Percentiles rank a stretch among this genome's conserved stretches.
These are phyloP conservation scores for Reutealis trisperma DNA, from an alignment of 345 rosid species.

Conservation along the genomic window DNA sequence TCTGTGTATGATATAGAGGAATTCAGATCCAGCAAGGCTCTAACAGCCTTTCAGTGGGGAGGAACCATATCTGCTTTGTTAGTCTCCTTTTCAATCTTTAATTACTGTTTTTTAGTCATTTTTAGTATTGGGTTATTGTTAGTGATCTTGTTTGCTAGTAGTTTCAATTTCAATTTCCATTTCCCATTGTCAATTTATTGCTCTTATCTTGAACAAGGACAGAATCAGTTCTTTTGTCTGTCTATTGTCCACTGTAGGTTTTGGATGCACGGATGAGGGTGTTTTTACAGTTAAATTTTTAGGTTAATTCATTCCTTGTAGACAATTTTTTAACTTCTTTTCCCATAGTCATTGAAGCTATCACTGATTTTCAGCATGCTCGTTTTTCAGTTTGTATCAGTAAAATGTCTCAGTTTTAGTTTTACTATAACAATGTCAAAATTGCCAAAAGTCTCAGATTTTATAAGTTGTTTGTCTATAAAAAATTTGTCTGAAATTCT, in stretches of 20 bases:
- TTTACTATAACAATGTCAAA: too few species aligned
- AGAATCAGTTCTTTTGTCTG: background rate
- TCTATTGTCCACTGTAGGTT: background rate
- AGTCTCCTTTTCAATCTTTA: constrained; percentile 16
- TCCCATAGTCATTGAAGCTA: too few species aligned
- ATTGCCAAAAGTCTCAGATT: too few species aligned
- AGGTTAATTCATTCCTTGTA: background rate
- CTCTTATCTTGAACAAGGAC: background rate
- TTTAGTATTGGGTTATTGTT: background rate
- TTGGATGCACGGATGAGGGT: background rate
- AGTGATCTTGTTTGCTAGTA: background rate
- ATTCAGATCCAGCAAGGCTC: constrained; percentile 23
- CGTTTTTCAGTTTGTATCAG: too few species aligned
- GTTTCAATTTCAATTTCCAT: background rate
- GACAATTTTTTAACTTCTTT: too few species aligned
- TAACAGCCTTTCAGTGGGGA: constrained; percentile 42
- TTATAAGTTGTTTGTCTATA: too few species aligned
- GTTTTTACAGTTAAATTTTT: background rate
- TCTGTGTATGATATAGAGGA: constrained; percentile 7
- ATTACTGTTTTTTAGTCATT: background rate
- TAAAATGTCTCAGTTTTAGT: too few species aligned
- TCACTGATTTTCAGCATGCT: too few species aligned
- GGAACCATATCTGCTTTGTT: constrained; percentile 47
- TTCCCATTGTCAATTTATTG: background rate
- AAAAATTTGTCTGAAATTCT: too few species aligned